Conservation (phyloP, 2,329 filamentous ascomycete species). For the Pseudogymnoascus pannorum region DNA sequence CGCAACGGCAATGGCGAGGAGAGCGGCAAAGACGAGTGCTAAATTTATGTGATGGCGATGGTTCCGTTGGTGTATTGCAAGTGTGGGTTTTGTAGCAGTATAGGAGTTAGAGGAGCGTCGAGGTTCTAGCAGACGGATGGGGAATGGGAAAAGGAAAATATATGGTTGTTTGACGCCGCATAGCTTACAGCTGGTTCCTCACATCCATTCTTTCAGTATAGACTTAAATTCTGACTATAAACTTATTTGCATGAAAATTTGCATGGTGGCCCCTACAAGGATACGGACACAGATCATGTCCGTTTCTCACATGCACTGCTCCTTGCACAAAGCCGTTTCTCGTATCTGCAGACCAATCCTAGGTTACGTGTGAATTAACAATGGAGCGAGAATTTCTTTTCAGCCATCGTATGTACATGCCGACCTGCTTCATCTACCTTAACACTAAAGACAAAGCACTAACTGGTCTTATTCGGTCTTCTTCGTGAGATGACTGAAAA, state of each 20-base stretch:
- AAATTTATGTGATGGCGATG: neutral
- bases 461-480: neutral
- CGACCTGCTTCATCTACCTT: neutral
- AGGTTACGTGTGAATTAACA: neutral
- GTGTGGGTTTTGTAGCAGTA: neutral
- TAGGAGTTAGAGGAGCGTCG: neutral
- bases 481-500: neutral
- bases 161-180: neutral
- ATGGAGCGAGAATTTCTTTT: neutral
- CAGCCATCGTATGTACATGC: neutral
- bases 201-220: neutral
- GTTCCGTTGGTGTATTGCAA: neutral
- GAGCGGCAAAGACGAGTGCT: neutral
- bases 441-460: neutral
- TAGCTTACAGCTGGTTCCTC: neutral
- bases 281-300: neutral
- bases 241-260: neutral
- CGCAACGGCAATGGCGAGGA: neutral
- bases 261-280: neutral
- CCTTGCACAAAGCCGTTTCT: neutral
- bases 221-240: neutral
- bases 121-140: neutral
- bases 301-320: neutral
- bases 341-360: neutral
- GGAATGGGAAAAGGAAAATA: neutral